phyloP scores from a whole-genome alignment of 225 moss, liverwort and hornwort genomes.

The Polytrichum formosum region DNA sequence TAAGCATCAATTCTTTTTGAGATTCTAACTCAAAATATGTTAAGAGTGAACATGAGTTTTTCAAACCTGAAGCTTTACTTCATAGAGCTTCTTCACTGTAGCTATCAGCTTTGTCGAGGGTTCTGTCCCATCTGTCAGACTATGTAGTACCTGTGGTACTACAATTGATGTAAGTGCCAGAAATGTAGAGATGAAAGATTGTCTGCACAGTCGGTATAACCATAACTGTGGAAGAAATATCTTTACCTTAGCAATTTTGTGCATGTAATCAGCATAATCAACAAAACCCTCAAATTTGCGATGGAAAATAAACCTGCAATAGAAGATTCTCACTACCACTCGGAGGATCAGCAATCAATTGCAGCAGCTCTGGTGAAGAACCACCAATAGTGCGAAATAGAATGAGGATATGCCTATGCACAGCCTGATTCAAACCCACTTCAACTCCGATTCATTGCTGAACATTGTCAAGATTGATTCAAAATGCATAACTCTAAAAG shows the following conservation, averaged over 20 bases:
- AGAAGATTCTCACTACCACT: constrained; percentile 89
- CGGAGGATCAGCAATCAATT: constrained; percentile 92
- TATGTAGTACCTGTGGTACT: constrained; percentile 78
- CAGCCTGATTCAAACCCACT: constrained; percentile 62
- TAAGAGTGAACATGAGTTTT: neutral
- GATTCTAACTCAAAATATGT: too few relatives aligned
- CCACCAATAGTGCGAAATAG: constrained; percentile 95
- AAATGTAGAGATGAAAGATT: neutral
- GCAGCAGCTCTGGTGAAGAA: constrained; percentile 86
- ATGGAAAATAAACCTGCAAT: constrained; percentile 52
- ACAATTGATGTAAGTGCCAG: neutral
- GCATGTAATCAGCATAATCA: too few relatives aligned
- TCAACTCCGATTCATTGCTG: neutral
- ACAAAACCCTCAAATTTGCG: neutral
- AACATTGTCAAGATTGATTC: too few relatives aligned
- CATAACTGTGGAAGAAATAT: too few relatives aligned
- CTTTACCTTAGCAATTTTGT: too few relatives aligned
- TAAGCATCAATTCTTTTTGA: too few relatives aligned
- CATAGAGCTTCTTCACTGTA: constrained; percentile 89
- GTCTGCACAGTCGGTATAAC: too few relatives aligned
- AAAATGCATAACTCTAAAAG: too few relatives aligned
- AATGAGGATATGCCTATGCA: constrained; percentile 88
- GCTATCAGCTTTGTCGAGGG: constrained; percentile 82
- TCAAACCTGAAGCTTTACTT: constrained; percentile 76
- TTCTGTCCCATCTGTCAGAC: constrained; percentile 86